Base-by-base conservation (phyloP, 331 rosid genomes). In the Prunus yedoensis region DNA sequence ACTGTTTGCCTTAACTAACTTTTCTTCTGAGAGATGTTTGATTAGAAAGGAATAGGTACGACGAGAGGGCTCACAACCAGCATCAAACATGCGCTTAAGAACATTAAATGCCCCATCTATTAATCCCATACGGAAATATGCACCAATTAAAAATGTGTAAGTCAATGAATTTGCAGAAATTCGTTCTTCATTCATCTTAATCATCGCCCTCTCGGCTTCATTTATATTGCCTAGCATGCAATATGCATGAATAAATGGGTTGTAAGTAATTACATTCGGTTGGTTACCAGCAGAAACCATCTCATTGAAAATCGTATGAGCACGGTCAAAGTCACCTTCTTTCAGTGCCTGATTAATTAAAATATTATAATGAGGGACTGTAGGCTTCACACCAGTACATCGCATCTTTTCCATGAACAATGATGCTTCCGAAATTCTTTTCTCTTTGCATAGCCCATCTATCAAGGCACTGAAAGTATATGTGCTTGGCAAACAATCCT, bases 61-160 rank as follows among this genome's bases (percentile, higher is more conserved):
- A 51, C 20, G 71, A 59, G 54, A 77, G 35, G 76, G 81, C 25
- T 69, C 65, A 2, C 81, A 77, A 17, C 54, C 38, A 69, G 81
- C 41, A 77, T 60, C 61, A 59, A 50, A 68, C 81, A 77, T 69
- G 70, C 71, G 28, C 57, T 77, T 77, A 32, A 77, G 75, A 69
- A 77, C 70, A 77, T 61, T 70, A 77, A 77, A 77, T 51, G 76
- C 75, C 32, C 70, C 30, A 60, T 77, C 49, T 50, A 68, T 11
- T 59, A 77, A 38, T 70, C 76, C 81, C 52, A 47, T 14, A 38
- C 65, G 30, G 1, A 60, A 65, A 70, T 77, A 77, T 15, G 56
- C 51, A 61, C 35, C 59, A 21, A 77, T 60, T 35, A 77, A 70
- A n/a, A 69, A 59, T 15, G 71, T 49, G 54, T 32, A 60, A 0